These are phyloP conservation scores for Zhuliangozyma blackwelliae DNA, from an alignment of 1,139 yeast species.

Conservation along the genomic window DNA sequence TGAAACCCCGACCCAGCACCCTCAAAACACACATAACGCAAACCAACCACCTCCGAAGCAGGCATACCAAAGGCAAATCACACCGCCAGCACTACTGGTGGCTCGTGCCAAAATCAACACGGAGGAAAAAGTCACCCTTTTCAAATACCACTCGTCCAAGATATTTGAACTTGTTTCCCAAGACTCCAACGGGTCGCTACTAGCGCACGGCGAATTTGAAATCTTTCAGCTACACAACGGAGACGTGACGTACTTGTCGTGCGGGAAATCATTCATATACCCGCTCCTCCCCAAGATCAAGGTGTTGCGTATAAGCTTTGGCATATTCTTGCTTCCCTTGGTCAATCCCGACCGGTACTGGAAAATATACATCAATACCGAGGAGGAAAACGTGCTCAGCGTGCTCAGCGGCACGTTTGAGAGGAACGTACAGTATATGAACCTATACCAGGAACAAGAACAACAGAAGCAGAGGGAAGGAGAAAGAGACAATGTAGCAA, in stretches of 20 bases:
- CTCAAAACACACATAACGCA: background rate
- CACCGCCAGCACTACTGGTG: background rate
- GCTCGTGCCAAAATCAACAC: slow-evolving; percentile 12
- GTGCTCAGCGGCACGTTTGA: slow-evolving; percentile 36
- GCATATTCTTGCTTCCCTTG: slow-evolving; percentile 60
- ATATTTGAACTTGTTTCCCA: slow-evolving; percentile 41
- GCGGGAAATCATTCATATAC: slow-evolving; percentile 52
- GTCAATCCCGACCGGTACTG: slow-evolving; percentile 72
- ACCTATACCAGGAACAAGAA: slow-evolving; percentile 20
- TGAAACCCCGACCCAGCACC: too few relatives aligned
- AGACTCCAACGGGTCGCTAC: slow-evolving; percentile 37
- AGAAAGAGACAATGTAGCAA: background rate
- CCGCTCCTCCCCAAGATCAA: slow-evolving; percentile 63
- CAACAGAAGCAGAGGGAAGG: slow-evolving; percentile 1
- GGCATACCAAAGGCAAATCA: background rate
- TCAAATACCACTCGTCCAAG: slow-evolving; percentile 33
- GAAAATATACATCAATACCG: slow-evolving; percentile 50
- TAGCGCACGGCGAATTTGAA: slow-evolving; percentile 62
- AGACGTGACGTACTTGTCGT: slow-evolving; percentile 57
- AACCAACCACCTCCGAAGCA: background rate
- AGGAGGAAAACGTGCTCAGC: slow-evolving; percentile 26
- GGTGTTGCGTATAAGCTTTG: slow-evolving; percentile 47
- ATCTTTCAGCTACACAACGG: slow-evolving; percentile 63
- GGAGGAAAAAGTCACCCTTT: slow-evolving; percentile 38
- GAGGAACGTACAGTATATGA: slow-evolving; percentile 43